Evolutionary conservation across 2,329 filamentous ascomycete species (phyloP), one percentile per base, ranked within the genome.

Genomic region (Leptographium procerum): DNA sequence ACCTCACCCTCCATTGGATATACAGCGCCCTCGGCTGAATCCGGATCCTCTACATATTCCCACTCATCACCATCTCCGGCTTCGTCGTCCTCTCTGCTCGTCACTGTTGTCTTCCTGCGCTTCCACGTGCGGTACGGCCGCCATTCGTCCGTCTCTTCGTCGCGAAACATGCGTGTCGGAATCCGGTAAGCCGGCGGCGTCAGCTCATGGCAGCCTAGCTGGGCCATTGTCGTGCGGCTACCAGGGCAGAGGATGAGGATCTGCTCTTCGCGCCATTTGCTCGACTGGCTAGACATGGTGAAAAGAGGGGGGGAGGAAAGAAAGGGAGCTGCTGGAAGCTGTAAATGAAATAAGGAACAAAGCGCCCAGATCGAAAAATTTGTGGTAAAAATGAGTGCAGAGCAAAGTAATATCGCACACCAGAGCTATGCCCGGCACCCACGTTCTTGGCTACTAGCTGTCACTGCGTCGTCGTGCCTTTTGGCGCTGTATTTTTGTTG

Each of bases 121-220:
- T 78, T 85, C 57, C 85, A 87, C 29, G 94, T 88, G 67, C 88
- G 86, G 66, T 90, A 88, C 1, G 92, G 91, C 67, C 77, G 71
- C 75, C 79, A 84, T 34, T 92, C 88, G 68, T 84, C 91, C 68
- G 88, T 85, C 60, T 89, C 88, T 57, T 82, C 80, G 68, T 95
- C 91, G 65, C 85, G 84, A 57, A 97, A 99, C 91, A 99, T 96
- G 75, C 94, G 87, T 72, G 92, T 96, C 34, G 88, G 85, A 64
- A 97, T 82, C 65, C 91, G 88, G 70, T 89, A 83, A 62, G 85
- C 81, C n/a, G 94, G 90, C 50, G 91, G 91, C 40, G 91, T 95
- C 71, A 97, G 86, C 76, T 96, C 91, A 66, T 85, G 86, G 66
- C 94, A 87, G 56, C 91, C 91, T 47, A 96, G 82, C 79, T 96